Percentiles rank a stretch among this genome's conserved stretches.
Evolutionary conservation across 2,329 filamentous ascomycete genomes (phyloP).

Genomic region (Sordariomycetes sp.): DNA sequence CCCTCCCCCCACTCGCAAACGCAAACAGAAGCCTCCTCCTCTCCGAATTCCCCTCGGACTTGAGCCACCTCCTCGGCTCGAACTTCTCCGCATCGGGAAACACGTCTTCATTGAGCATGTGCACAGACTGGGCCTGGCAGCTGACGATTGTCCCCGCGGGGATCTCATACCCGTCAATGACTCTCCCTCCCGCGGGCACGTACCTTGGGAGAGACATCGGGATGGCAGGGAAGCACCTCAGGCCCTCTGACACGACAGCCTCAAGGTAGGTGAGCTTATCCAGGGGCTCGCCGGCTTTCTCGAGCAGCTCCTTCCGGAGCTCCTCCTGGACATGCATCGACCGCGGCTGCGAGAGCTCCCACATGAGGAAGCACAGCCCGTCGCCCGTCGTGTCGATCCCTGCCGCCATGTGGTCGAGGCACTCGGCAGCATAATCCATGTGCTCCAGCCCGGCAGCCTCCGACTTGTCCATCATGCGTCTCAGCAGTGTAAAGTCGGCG

Average conservation of each 20-base stretch:
- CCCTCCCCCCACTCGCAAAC: constrained; percentile 51
- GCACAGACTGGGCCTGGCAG: constrained; percentile 46
- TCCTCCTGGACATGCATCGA: constrained; percentile 35
- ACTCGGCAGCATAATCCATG: constrained; percentile 51
- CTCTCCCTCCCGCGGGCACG: constrained; percentile 38
- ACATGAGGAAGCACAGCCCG: constrained; percentile 57
- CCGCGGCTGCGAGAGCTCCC: constrained; percentile 50
- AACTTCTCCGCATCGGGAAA: constrained; percentile 71
- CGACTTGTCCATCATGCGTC: constrained; percentile 39
- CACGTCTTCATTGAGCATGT: constrained; percentile 46
- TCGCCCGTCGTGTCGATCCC: constrained; percentile 63
- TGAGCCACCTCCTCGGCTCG: constrained; percentile 74
- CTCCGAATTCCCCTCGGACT: constrained; percentile 58
- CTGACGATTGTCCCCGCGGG: constrained; percentile 43
- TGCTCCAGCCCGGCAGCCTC: constrained; percentile 23
- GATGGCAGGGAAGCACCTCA: constrained; percentile 50
- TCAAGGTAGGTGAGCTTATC: constrained; percentile 47
- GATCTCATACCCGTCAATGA: constrained; percentile 39
- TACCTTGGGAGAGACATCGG: constrained; percentile 54
- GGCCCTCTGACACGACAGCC: constrained; percentile 46
- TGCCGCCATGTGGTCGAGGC: constrained; percentile 58
- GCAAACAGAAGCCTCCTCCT: constrained; percentile 49
- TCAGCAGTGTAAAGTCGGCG: constrained; percentile 42
- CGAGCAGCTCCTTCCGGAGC: constrained; percentile 36
- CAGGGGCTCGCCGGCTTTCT: constrained; percentile 22